These are phyloP conservation scores for Geosmithia putterillii DNA, from an alignment of 2,329 filamentous ascomycete species.

Conservation along the genomic window DNA sequence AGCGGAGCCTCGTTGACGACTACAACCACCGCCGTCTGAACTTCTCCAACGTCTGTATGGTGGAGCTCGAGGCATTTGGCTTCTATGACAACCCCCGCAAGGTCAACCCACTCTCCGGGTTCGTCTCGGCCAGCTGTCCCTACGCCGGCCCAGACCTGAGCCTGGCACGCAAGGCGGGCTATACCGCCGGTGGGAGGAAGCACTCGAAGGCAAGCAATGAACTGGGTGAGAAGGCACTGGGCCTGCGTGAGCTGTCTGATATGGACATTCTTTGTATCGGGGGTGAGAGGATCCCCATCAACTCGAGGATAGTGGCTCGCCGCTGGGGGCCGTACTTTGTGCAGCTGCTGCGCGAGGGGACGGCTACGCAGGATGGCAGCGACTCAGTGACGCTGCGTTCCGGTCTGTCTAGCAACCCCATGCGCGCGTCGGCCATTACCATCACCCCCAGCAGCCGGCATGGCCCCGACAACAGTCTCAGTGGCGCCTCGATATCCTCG, in stretches of 20 bases:
- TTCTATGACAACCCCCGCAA: constrained; percentile 91
- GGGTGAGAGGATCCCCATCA: constrained; percentile 85
- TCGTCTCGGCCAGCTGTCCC: constrained; percentile 69
- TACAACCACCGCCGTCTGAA: constrained; percentile 98
- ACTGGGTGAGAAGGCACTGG: constrained; percentile 68
- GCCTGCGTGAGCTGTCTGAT: constrained; percentile 75
- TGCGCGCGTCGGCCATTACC: constrained; percentile 72
- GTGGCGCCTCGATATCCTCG: constrained; percentile 26
- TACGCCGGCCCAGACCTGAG: constrained; percentile 45
- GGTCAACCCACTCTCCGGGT: constrained; percentile 65
- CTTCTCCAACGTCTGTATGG: constrained; percentile 92
- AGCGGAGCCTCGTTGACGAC: constrained; percentile 87
- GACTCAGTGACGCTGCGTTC: constrained; percentile 68
- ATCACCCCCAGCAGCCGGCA: constrained; percentile 60
- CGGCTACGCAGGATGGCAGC: constrained; percentile 56
- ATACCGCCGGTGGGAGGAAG: constrained; percentile 62
- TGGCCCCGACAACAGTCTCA: constrained; percentile 22
- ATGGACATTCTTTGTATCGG: constrained; percentile 94
- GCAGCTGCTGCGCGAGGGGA: constrained; percentile 74
- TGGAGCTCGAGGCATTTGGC: constrained; percentile 93
- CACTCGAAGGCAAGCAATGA: constrained; percentile 73
- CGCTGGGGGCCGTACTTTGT: constrained; percentile 96
- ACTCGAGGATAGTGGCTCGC: constrained; percentile 75
- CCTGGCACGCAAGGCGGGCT: constrained; percentile 45
- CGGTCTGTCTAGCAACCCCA: constrained; percentile 38